A percentile compares a stretch with the other conserved stretches of the same genome.
Evolutionary conservation across 164 flowering plant species (phyloP).

Genomic region (Litsea cubeba): DNA sequence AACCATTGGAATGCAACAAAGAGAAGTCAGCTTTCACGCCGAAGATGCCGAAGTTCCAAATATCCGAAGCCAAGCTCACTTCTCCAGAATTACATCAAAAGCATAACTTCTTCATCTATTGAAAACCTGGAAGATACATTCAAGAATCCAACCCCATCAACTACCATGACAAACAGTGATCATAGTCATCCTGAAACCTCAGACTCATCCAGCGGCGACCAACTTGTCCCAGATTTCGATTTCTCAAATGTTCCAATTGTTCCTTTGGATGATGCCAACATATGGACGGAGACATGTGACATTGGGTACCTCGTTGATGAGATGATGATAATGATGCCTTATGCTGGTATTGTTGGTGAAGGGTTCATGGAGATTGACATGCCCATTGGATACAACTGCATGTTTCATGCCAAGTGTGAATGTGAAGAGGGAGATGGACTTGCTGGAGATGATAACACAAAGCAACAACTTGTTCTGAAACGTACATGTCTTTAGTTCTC

Average conservation of each 20-base stretch:
- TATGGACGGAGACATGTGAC: constrained; percentile 30
- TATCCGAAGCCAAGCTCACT: constrained; percentile 45
- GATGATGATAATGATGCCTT: constrained; percentile 3
- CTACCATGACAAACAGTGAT: not conserved
- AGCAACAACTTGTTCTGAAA: constrained; percentile 5
- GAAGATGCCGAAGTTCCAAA: constrained; percentile 48
- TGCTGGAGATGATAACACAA: constrained; percentile 53
- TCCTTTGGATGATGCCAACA: constrained; percentile 28
- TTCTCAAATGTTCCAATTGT: constrained; percentile 37
- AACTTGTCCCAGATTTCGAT: constrained; percentile 28
- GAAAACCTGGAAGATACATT: constrained; percentile 1
- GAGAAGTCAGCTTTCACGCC: constrained; percentile 54
- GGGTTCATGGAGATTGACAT: constrained; percentile 15
- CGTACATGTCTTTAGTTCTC: not conserved
- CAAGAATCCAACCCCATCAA: not conserved
- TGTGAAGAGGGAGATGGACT: constrained; percentile 52
- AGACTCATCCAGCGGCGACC: constrained; percentile 8
- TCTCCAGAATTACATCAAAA: constrained; percentile 70
- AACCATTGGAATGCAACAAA: constrained; percentile 95
- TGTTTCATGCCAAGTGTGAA: constrained; percentile 19
- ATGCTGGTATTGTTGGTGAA: constrained; percentile 11
- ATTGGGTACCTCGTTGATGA: constrained; percentile 42
- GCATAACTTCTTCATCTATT: constrained; percentile 26
- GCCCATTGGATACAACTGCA: constrained; percentile 13
- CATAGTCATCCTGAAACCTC: not conserved